Base-by-base conservation (phyloP, 345 rosid species). In the Aethionema arabicum region DNA sequence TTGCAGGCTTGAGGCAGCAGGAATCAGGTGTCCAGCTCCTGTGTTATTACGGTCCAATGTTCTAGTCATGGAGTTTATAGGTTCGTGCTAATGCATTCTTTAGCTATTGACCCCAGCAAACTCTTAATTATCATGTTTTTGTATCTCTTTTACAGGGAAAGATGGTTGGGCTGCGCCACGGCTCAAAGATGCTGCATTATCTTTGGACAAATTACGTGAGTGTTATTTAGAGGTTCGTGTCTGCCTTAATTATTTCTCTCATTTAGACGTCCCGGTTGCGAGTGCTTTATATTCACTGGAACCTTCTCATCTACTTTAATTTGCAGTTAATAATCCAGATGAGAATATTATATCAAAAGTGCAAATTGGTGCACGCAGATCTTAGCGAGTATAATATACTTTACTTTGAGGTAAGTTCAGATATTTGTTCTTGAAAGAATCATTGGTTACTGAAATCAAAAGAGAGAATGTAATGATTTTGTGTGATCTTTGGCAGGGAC, bases 131-230 rank as follows among this genome's bases (percentile, higher is more conserved):
- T 21, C 27, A 21, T 59, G 3, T 1, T 21, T 21, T 15, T 54
- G 7, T 35, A 52, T 39, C 1, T 52, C 6, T 60, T 47, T 60
- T 67, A 44, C 72, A 93, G 97, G 99, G 52, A 85, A 80, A 69
- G 62, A 78, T 52, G 99, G 99, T 63, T 87, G 96, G 91, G 97
- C 99, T 45, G 97, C 99, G 42, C 99, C 99, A 27, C 97, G 97
- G 59, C 91, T 93, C 51, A 93, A 90, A 86, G 99, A 90, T 82
- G 99, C 99, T 67, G 80, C 80, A 27, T 68, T 93, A 71, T 87
- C 99, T 45, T 56, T 78, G 58, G 97, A 87, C 69, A 90, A 79
- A 74, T 66, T 93, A 61, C 96, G 97, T 0, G 99, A 93, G 81
- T 69, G 90, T 72, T 93, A 90, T 77, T 56, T 85, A 45, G 97